phyloP scores from a whole-genome alignment of 1,139 yeast species.

The Pichia sp. region DNA sequence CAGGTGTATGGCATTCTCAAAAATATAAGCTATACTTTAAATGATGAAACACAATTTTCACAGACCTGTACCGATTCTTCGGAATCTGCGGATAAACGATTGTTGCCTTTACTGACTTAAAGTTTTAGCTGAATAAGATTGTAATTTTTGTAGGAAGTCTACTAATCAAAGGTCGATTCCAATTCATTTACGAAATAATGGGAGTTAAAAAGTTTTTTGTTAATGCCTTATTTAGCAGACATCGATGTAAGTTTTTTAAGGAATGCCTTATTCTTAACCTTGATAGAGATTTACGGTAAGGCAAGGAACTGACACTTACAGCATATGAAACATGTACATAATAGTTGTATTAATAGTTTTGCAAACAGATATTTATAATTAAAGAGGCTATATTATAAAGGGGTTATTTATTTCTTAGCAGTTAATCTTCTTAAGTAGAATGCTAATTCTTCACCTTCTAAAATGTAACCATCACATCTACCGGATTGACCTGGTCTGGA shows the following conservation, averaged over 20 bases:
- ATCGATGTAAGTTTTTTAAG: too few species aligned
- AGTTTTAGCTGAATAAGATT: neutral
- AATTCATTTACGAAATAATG: too few species aligned
- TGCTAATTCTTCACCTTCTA: slow-evolving; percentile 99
- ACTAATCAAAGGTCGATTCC: too few species aligned
- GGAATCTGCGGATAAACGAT: slow-evolving; percentile 21
- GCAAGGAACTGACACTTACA: neutral
- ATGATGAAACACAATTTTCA: slow-evolving; percentile 44
- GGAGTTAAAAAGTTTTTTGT: too few species aligned
- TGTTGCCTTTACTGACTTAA: slow-evolving; percentile 21
- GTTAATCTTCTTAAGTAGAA: slow-evolving; percentile 99
- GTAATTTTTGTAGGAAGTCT: too few species aligned
- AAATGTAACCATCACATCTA: slow-evolving; percentile 99
- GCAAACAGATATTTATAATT: slow-evolving; percentile 2
- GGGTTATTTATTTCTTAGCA: slow-evolving; percentile 80
- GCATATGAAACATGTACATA: neutral
- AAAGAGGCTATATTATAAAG: neutral
- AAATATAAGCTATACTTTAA: slow-evolving; percentile 1
- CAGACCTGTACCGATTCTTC: slow-evolving; percentile 55
- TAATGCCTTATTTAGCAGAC: too few species aligned
- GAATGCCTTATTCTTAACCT: too few species aligned
- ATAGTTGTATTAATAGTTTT: neutral
- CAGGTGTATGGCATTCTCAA: neutral
- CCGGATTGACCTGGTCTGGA: slow-evolving; percentile 99
- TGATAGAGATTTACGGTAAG: too few species aligned